A percentile compares a stretch with the other conserved stretches of the same genome.
Evolutionary conservation across 176 grass and related monocot species (phyloP).

Genomic region (Themeda triandra): DNA sequence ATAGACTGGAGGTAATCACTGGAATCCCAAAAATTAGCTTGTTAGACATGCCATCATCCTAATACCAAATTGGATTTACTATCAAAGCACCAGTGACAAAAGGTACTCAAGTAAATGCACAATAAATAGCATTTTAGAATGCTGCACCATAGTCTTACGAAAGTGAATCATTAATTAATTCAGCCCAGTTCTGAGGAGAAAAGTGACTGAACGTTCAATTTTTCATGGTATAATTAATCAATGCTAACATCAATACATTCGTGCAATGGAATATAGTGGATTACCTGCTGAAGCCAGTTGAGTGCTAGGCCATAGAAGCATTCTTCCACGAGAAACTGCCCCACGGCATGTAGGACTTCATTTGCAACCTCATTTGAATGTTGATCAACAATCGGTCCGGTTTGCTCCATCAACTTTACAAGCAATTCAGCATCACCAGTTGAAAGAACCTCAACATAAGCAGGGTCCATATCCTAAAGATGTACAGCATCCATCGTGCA

Average conservation of each 20-base stretch:
- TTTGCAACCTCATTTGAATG: conserved; percentile 74
- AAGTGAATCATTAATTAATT: not conserved
- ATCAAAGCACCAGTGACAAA: not conserved
- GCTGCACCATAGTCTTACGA: not conserved
- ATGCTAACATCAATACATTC: not conserved
- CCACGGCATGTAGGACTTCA: conserved; percentile 78
- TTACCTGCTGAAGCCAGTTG: conserved; percentile 95
- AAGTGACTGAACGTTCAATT: not conserved
- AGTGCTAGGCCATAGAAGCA: conserved; percentile 88
- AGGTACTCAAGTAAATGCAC: conserved; percentile 1
- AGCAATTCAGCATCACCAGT: conserved; percentile 80
- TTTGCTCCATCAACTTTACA: conserved; percentile 97
- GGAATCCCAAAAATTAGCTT: not conserved
- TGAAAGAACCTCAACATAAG: conserved; percentile 81
- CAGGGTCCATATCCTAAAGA: conserved; percentile 68
- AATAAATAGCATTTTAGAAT: not conserved
- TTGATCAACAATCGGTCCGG: conserved; percentile 80
- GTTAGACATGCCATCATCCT: not conserved
- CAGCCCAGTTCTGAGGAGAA: conserved; percentile 7
- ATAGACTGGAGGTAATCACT: not conserved
- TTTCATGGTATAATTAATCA: conserved; percentile 12
- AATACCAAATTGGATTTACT: conserved; percentile 12
- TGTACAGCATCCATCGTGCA: conserved; percentile 83
- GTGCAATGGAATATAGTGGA: conserved; percentile 26
- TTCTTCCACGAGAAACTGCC: conserved; percentile 84